A percentile compares a stretch with the other conserved stretches of the same genome.
Evolutionary conservation across 306 rosid species (phyloP).

Genomic region (Purshia tridentata): DNA sequence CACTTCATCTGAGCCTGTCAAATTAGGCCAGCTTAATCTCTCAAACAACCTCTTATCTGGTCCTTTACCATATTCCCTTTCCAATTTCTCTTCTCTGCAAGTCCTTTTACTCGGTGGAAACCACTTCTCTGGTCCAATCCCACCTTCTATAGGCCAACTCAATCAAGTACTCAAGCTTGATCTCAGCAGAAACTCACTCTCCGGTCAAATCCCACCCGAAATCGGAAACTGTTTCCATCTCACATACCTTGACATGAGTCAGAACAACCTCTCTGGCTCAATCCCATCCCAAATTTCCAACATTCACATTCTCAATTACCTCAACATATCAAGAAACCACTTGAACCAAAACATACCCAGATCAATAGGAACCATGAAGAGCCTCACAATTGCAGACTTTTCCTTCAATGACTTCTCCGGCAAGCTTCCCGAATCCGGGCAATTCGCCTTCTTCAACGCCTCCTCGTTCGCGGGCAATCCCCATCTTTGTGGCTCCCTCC

Average conservation of each 20-base stretch:
- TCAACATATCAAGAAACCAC: slow-evolving; percentile 71
- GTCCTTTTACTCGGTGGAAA: slow-evolving; percentile 62
- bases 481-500: slow-evolving; percentile 61
- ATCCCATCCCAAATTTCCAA: slow-evolving; percentile 61
- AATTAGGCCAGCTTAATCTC: slow-evolving; percentile 61
- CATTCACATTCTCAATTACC: slow-evolving; percentile 55
- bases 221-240: slow-evolving; percentile 58
- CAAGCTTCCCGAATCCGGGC: slow-evolving; percentile 74
- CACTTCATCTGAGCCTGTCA: slow-evolving; percentile 46
- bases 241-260: slow-evolving; percentile 83
- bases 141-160: slow-evolving; percentile 67
- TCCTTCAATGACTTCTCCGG: slow-evolving; percentile 87
- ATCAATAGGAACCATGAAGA: slow-evolving; percentile 65
- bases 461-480: slow-evolving; percentile 82
- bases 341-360: slow-evolving; percentile 60
- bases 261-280: slow-evolving; percentile 79
- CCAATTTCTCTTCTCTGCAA: slow-evolving; percentile 66
- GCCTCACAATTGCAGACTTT: slow-evolving; percentile 88
- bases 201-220: slow-evolving; percentile 58
- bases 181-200: slow-evolving; percentile 58
- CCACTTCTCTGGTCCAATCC: slow-evolving; percentile 74
- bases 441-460: slow-evolving; percentile 72
- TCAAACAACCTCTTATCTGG: slow-evolving; percentile 77
- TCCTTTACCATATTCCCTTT: slow-evolving; percentile 57
- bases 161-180: slow-evolving; percentile 60